A percentile compares a stretch with the other conserved stretches of the same genome.
phyloP scores from a whole-genome alignment of 345 rosid species.

The Conringia planisiliqua region DNA sequence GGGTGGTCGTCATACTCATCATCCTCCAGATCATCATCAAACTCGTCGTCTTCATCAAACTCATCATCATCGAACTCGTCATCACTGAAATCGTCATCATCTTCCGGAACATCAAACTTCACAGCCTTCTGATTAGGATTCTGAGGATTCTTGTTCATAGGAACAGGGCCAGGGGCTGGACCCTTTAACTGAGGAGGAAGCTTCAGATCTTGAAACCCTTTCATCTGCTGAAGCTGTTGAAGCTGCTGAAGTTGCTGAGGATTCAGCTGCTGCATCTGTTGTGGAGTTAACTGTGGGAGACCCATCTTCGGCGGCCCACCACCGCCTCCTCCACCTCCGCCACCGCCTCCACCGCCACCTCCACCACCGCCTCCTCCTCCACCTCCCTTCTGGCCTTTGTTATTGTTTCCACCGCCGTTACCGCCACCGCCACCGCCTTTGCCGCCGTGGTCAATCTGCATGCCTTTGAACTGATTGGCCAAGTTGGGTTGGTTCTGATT shows the following conservation, averaged over 20 bases:
- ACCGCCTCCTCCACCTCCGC: not conserved
- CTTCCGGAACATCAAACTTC: slow-evolving; percentile 48
- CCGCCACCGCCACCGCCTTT: slow-evolving; percentile 44
- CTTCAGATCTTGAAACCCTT: slow-evolving; percentile 67
- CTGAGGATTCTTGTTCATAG: slow-evolving; percentile 25
- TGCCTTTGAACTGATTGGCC: slow-evolving; percentile 64
- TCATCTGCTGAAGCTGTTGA: slow-evolving; percentile 62
- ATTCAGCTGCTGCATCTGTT: slow-evolving; percentile 52
- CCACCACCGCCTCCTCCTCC: slow-evolving; percentile 13
- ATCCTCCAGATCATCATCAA: slow-evolving; percentile 38
- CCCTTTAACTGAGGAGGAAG: slow-evolving; percentile 56
- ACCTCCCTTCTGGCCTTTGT: slow-evolving; percentile 47
- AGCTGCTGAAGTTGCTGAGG: slow-evolving; percentile 57
- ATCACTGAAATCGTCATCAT: slow-evolving; percentile 44
- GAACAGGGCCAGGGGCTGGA: slow-evolving; percentile 35
- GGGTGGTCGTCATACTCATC: slow-evolving; percentile 54
- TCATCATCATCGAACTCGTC: slow-evolving; percentile 53
- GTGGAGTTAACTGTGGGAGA: slow-evolving; percentile 33
- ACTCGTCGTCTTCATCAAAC: slow-evolving; percentile 41
- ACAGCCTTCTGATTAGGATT: slow-evolving; percentile 53
- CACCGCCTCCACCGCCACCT: not conserved
- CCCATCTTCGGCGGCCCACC: slow-evolving; percentile 31
- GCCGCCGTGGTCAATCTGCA: slow-evolving; percentile 65
- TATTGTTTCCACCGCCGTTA: slow-evolving; percentile 29
- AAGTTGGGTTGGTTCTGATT: slow-evolving; percentile 47